These are phyloP conservation scores for Phaeosphaeriaceae sp. DNA, from an alignment of 2,329 filamentous ascomycete genomes.

Conservation along the genomic window DNA sequence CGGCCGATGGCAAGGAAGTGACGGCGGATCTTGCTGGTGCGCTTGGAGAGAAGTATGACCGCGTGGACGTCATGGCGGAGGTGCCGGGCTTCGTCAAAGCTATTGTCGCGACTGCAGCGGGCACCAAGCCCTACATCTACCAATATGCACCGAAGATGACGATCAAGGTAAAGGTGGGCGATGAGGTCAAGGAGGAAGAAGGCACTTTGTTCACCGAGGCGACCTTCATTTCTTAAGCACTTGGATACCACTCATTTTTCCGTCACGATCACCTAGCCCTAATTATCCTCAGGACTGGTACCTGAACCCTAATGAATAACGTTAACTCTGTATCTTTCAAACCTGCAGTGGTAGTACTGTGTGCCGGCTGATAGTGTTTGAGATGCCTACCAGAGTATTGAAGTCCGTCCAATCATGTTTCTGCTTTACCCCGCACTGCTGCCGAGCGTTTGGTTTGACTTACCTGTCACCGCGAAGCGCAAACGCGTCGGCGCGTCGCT, in stretches of 20 bases:
- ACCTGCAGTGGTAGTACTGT: not conserved
- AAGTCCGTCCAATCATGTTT: not conserved
- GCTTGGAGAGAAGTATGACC: constrained; percentile 75
- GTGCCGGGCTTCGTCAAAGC: constrained; percentile 95
- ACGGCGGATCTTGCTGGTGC: constrained; percentile 72
- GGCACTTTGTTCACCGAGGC: constrained; percentile 86
- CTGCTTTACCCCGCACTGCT: constrained; percentile 6
- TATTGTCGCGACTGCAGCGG: constrained; percentile 85
- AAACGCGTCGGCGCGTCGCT: constrained; percentile 18
- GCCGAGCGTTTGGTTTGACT: not conserved
- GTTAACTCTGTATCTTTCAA: constrained; percentile 6
- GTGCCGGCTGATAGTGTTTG: not conserved
- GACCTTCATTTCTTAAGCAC: constrained; percentile 82
- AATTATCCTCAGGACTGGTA: constrained; percentile 42
- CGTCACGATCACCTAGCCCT: constrained; percentile 37
- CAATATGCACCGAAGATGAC: constrained; percentile 80
- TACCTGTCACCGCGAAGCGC: constrained; percentile 19
- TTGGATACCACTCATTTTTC: constrained; percentile 25
- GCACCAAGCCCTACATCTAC: constrained; percentile 97
- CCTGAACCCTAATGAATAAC: constrained; percentile 44
- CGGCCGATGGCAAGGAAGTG: constrained; percentile 76
- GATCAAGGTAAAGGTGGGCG: constrained; percentile 85
- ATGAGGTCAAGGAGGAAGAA: constrained; percentile 77
- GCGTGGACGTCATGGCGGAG: constrained; percentile 95
- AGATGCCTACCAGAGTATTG: not conserved